These are phyloP conservation scores for Pontederia paniculata DNA, from an alignment of 176 grass and related monocot genomes.

Conservation along the genomic window DNA sequence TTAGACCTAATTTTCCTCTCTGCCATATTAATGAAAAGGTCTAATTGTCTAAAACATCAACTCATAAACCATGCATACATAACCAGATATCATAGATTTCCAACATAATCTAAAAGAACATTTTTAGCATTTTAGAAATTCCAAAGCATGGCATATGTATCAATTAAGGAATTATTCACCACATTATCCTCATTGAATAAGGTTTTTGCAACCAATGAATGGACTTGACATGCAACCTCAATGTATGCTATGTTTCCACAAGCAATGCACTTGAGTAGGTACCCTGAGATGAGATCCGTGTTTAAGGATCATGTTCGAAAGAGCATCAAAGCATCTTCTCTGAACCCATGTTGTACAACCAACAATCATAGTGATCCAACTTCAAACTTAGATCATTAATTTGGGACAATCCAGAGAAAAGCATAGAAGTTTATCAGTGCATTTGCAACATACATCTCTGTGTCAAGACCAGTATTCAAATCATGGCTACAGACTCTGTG, in stretches of 20 bases:
- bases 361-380: slow-evolving; percentile 70
- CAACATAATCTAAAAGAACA: slow-evolving; percentile 29
- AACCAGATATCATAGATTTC: slow-evolving; percentile 30
- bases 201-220: slow-evolving; percentile 55
- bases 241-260: slow-evolving; percentile 47
- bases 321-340: slow-evolving; percentile 36
- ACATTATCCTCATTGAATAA: slow-evolving; percentile 36
- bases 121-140: slow-evolving; percentile 40
- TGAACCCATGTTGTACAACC: slow-evolving; percentile 35
- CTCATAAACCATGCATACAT: slow-evolving; percentile 19
- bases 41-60: slow-evolving; percentile 16
- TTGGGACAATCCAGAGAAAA: slow-evolving; percentile 22
- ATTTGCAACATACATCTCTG: slow-evolving; percentile 60
- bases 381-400: slow-evolving; percentile 60
- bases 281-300: slow-evolving; percentile 38
- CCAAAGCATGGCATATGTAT: slow-evolving; percentile 70
- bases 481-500: slow-evolving; percentile 23
- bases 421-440: slow-evolving; percentile 61
- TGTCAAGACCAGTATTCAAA: slow-evolving; percentile 42
- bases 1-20: slow-evolving; percentile 3
- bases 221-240: slow-evolving; percentile 40
- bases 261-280: slow-evolving; percentile 69
- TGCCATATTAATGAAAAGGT: slow-evolving; percentile 14
- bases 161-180: slow-evolving; percentile 64
- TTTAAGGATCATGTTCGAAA: slow-evolving; percentile 40